Conservation (phyloP, 345 rosid species). For the Draba incana region DNA sequence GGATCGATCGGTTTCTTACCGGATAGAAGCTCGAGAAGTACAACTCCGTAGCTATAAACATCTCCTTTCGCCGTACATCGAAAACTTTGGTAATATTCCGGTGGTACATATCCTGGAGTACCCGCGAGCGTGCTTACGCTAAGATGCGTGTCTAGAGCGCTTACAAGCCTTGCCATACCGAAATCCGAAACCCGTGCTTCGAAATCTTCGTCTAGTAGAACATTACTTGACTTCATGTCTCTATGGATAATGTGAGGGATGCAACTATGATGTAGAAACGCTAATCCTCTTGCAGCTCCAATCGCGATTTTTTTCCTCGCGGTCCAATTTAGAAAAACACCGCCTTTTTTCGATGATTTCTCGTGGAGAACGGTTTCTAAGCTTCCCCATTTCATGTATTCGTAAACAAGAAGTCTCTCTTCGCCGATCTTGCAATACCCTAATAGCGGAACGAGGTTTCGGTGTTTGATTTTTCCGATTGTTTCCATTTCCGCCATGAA, state of each 20-base stretch:
- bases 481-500: constrained; percentile 99
- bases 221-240: constrained; percentile 98
- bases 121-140: constrained; percentile 98
- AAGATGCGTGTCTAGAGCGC: constrained; percentile 90
- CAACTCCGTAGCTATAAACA: constrained; percentile 93
- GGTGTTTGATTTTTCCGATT: constrained; percentile 94
- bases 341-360: constrained; percentile 49
- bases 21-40: constrained; percentile 90
- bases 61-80: constrained; percentile 96
- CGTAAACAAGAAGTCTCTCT: constrained; percentile 96
- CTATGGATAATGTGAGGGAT: constrained; percentile 96
- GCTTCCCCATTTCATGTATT: constrained; percentile 99
- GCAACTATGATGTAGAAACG: constrained; percentile 98
- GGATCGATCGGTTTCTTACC: constrained; percentile 94
- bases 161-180: constrained; percentile 95
- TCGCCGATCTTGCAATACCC: constrained; percentile 97
- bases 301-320: constrained; percentile 88
- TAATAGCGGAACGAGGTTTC: constrained; percentile 88
- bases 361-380: constrained; percentile 90
- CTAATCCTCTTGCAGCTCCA: constrained; percentile 96
- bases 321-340: constrained; percentile 67
- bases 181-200: constrained; percentile 97
- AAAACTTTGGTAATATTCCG: constrained; percentile 96
- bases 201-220: constrained; percentile 82
- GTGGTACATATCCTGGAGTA: constrained; percentile 98